These are phyloP conservation scores for Stramenopiles sp. DNA, from an alignment of 352 stramenopile genomes.

Conservation along the genomic window DNA sequence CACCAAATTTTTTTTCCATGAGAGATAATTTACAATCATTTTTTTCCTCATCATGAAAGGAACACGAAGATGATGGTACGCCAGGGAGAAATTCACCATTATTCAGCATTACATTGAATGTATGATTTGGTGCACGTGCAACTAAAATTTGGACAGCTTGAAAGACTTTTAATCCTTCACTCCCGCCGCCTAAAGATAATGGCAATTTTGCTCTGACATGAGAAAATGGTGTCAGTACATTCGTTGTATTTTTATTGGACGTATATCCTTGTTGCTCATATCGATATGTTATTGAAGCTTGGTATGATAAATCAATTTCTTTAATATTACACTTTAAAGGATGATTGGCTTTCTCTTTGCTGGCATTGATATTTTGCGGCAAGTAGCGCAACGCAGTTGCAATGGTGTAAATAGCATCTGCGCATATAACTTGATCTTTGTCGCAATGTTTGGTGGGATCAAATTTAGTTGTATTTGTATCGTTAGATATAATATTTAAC, in stretches of 20 bases:
- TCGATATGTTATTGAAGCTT: not conserved
- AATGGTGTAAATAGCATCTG: not conserved
- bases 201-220: not conserved
- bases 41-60: not conserved
- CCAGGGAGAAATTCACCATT: not conserved
- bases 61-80: not conserved
- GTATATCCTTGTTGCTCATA: not conserved
- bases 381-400: not conserved
- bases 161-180: not conserved
- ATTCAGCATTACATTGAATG: not conserved
- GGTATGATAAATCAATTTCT: not conserved
- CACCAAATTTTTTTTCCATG: not conserved
- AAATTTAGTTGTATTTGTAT: not conserved
- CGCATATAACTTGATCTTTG: not conserved
- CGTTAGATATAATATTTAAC: not conserved
- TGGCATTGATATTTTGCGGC: not conserved
- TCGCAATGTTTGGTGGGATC: not conserved
- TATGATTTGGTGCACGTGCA: not conserved
- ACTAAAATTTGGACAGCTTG: not conserved
- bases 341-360: not conserved
- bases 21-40: not conserved
- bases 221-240: not conserved
- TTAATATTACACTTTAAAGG: not conserved
- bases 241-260: not conserved
- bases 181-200: not conserved